These are phyloP conservation scores for Telfairia occidentalis DNA, from an alignment of 331 rosid species.

Conservation along the genomic window DNA sequence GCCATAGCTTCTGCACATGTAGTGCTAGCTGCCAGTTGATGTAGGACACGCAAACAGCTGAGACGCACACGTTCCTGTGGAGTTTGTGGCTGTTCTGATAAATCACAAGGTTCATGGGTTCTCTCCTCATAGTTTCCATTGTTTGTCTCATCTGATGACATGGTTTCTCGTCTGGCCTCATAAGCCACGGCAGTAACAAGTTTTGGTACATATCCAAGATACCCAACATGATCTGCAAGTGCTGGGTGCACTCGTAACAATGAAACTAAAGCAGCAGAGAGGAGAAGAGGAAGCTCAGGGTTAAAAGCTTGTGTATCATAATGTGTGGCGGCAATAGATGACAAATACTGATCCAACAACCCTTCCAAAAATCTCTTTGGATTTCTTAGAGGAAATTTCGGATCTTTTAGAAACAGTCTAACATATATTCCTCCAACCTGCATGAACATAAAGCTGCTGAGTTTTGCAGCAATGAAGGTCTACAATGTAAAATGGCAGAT, in stretches of 20 bases:
- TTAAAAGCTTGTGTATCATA: slow-evolving; percentile 60
- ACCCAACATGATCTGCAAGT: slow-evolving; percentile 96
- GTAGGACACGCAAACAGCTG: slow-evolving; percentile 93
- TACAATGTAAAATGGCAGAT: not conserved
- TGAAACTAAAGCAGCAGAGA: slow-evolving; percentile 94
- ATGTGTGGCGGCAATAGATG: slow-evolving; percentile 95
- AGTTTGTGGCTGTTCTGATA: slow-evolving; percentile 62
- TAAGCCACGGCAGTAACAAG: slow-evolving; percentile 94
- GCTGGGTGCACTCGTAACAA: slow-evolving; percentile 94
- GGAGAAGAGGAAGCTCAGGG: slow-evolving; percentile 94
- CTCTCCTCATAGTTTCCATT: slow-evolving; percentile 41
- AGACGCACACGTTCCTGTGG: slow-evolving; percentile 97
- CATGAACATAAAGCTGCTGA: slow-evolving; percentile 27
- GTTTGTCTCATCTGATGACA: slow-evolving; percentile 65
- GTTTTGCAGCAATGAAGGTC: slow-evolving; percentile 9
- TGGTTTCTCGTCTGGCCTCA: slow-evolving; percentile 91
- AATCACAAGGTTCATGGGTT: slow-evolving; percentile 39
- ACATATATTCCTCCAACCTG: slow-evolving; percentile 99
- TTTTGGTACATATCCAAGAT: slow-evolving; percentile 98
- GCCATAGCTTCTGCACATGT: slow-evolving; percentile 99
- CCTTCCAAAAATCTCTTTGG: slow-evolving; percentile 99
- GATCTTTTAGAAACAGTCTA: slow-evolving; percentile 90
- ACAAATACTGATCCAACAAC: slow-evolving; percentile 80
- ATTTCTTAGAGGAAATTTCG: slow-evolving; percentile 94
- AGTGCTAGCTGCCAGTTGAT: slow-evolving; percentile 98